Base-by-base conservation (phyloP, 1,284 basidiomycete species). In the Phenoliferia sp. region DNA sequence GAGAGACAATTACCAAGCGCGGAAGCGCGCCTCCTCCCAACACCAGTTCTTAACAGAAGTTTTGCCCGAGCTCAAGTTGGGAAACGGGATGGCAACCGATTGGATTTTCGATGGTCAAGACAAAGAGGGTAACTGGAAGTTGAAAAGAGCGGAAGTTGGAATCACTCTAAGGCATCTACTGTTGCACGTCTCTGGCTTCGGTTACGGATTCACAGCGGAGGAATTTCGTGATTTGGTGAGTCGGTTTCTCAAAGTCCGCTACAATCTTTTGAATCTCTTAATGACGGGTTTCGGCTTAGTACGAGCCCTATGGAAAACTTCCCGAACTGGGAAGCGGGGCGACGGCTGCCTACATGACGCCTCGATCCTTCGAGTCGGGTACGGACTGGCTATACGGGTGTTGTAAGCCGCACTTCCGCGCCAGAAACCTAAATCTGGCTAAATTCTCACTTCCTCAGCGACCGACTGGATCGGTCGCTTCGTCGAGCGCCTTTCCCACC, bases 401-500 rank as follows among this genome's bases (percentile, higher is more conserved):
- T 16, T 34, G 31, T 33, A 15, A 3, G 48, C 39, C 22, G 12
- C 22, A 12, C 33, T 15, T 22, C 31, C 26, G 3, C 39, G 7
- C 9, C 7, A 4, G 19, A 5, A 7, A 22, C 16, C 3, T 4
- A 35, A 19, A 22, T 9, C 12, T 7, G 29, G 54, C 7, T 12
- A 15, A 36, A 15, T 10, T 26, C 1, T 31, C 15, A 35, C 26
- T 64, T 2, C 26, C n/a, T 32, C 58, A 26, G n/a, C 29, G 0
- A 77, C 79, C 35, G 80, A 81, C 62, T 79, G 76, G 76, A 73
- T 75, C 36, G 79, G 76, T 48, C 72, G 61, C 34, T 77, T 62
- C 61, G 72, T 80, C 54, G 70, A 73, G 50, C 75, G 79, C 33
- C 65, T 76, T 31, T 73, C 71, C 0, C 77, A 76, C 3, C 48